Percentiles rank a stretch among this genome's conserved stretches.
phyloP scores from a whole-genome alignment of 2,329 filamentous ascomycete species.

The Calonectria hongkongensis region DNA sequence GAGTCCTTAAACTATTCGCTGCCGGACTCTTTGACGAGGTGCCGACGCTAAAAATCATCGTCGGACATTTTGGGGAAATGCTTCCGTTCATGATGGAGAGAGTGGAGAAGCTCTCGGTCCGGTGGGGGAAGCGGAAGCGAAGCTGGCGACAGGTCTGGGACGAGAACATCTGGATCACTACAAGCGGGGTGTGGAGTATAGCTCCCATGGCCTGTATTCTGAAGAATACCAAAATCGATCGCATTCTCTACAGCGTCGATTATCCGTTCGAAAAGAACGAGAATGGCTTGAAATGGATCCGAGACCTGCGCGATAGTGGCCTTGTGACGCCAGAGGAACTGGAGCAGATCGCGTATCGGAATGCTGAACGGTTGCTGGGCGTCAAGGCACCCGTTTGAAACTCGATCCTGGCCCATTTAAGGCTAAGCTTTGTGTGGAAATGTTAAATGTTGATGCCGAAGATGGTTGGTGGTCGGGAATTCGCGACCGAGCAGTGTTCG shows the following conservation, averaged over 20 bases:
- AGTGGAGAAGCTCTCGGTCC: constrained; percentile 55
- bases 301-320: constrained; percentile 68
- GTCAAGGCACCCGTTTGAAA: constrained; percentile 49
- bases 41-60: constrained; percentile 61
- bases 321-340: constrained; percentile 69
- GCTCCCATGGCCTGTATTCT: constrained; percentile 67
- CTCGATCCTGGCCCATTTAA: neutral
- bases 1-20: constrained; percentile 60
- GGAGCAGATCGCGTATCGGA: constrained; percentile 68
- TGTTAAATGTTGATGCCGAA: constrained; percentile 7
- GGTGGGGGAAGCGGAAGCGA: constrained; percentile 58
- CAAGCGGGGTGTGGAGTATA: constrained; percentile 71
- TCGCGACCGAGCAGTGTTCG: neutral
- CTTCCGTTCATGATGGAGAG: constrained; percentile 74
- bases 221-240: constrained; percentile 67
- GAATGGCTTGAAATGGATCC: constrained; percentile 68
- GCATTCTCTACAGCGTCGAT: constrained; percentile 74
- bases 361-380: constrained; percentile 69
- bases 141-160: constrained; percentile 71
- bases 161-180: constrained; percentile 75
- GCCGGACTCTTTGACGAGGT: constrained; percentile 60
- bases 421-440: constrained; percentile 1
- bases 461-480: neutral
- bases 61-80: constrained; percentile 67
- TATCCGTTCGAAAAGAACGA: constrained; percentile 73